Percentiles rank a stretch among this genome's conserved stretches.
These are phyloP conservation scores for Cladorrhinum sp. DNA, from an alignment of 2,329 filamentous ascomycete species.

Conservation along the genomic window DNA sequence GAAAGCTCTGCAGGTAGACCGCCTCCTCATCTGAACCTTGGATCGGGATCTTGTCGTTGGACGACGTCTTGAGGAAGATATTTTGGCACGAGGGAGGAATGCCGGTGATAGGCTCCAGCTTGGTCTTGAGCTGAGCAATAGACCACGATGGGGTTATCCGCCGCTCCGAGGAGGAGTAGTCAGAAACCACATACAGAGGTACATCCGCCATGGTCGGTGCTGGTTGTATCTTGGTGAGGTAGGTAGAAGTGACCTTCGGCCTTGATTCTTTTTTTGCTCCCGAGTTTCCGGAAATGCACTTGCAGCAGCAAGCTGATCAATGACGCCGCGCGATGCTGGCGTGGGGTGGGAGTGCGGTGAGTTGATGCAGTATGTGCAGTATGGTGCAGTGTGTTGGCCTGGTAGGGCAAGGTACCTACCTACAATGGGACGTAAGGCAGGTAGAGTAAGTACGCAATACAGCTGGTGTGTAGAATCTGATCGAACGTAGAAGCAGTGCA, in stretches of 20 bases:
- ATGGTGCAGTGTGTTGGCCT: background rate
- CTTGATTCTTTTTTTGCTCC: background rate
- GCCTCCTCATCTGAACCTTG: constrained; percentile 71
- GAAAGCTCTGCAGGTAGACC: constrained; percentile 61
- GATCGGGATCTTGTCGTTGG: constrained; percentile 60
- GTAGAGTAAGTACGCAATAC: background rate
- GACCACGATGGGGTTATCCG: constrained; percentile 92
- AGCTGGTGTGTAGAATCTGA: too few relatives aligned
- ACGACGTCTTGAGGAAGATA: constrained; percentile 65
- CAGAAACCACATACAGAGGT: constrained; percentile 70
- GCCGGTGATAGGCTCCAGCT: constrained; percentile 90
- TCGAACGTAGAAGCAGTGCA: background rate
- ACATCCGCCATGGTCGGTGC: constrained; percentile 62
- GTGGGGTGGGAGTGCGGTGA: background rate
- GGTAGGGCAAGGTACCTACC: background rate
- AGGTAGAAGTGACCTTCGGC: background rate
- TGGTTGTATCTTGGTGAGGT: background rate
- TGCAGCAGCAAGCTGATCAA: background rate
- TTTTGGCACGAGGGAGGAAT: constrained; percentile 77
- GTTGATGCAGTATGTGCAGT: background rate
- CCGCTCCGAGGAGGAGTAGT: constrained; percentile 78
- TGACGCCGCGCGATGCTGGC: background rate
- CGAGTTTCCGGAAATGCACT: background rate
- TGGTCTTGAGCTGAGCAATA: constrained; percentile 76
- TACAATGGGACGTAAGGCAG: background rate